Base-by-base conservation (phyloP, 345 rosid species). In the Heritiera fomes region DNA sequence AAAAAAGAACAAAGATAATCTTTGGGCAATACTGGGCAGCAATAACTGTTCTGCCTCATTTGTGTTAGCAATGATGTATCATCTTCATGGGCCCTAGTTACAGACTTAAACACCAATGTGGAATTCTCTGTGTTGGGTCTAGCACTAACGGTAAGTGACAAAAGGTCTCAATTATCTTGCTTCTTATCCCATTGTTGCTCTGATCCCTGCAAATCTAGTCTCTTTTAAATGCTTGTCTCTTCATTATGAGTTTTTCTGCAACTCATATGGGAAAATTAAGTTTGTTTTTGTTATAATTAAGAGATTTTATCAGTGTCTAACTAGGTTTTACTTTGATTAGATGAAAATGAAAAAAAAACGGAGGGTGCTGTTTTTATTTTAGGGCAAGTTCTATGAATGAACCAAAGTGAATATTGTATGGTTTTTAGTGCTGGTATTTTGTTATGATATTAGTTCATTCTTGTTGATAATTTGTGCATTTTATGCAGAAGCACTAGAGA, bases 401-500 rank as follows among this genome's bases (percentile, higher is more conserved):
- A 10, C 7, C 7, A 3, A 60, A 60, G 15, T 28, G 15, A 60
- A 23, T 60, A 11, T 20, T 20, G 38, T 60, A 60, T 60, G 64
- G 38, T 28, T 60, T 2, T 15, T 23, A 9, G 6, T 28, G 64
- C 7, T 60, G 15, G 15, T 23, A 11, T 60, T 23, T 60, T 60
- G 2, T 28, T 20, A 10, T 23, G 64, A 60, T 60, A 28, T 23
- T 23, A 10, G 28, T 60, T 71, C 45, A 49, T 41, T 18, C 15
- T 52, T 30, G 15, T 14, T 0, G 14, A 32, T 49, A 28, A 15
- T 67, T 61, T 73, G 30, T 55, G 1, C 52, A 14, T 41, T 4
- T 71, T 32, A 32, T 82, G 83, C 86, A 88, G 87, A 81, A 84
- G 86, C 83, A 84, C 91, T 10, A 87, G 91, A 79, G 92, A 88